Base-by-base conservation (phyloP, 306 rosid genomes). In the barrel medic (Medicago truncatula) region DNA sequence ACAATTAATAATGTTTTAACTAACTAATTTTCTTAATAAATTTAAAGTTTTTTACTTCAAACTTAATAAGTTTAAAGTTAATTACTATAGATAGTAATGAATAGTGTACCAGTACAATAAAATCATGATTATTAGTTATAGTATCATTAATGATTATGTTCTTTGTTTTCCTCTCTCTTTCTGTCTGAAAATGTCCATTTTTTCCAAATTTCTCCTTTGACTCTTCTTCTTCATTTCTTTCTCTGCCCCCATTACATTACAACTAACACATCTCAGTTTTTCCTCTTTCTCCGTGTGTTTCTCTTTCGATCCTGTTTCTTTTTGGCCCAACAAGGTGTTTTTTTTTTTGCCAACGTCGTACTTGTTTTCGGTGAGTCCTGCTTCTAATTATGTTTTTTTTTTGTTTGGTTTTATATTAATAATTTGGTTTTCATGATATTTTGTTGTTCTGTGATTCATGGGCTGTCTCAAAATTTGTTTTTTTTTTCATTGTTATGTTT, bases 301-400 rank as follows among this genome's bases (percentile, higher is more conserved):
- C 21, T 21, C 43, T 28, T 34, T 0, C 14, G 67, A 50, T 53
- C 78, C 70, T 47, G 31, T 6, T 41, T 53, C 59, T 69, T 16
- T 13, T 9, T 31, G 80, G 15, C 23, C 7, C 79, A 36, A 57
- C 70, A 43, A 64, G 60, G 43, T 31, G n/a, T n/a, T n/a, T 54
- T 13, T 7, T 17, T 52, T 4, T 9, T 64, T 72, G 8, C 60
- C 66, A 20, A 28, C 72, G 44, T 52, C 17, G 50, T 40, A 43
- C 72, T 69, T 61, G 50, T 59, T 53, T 25, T 43, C 66, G 66
- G 71, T 47, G 70, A 82, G 82, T 49, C 69, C 41, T 70, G 49
- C 68, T 44, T 62, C 61, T 75, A 41, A 9, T 68, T 53, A 3
- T 69, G 13, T 10, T 23, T 5, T 12, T 47, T 12, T 2, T 25